Conservation (phyloP, 1,284 basidiomycete species). For the Fomitiporia mediterranea region DNA sequence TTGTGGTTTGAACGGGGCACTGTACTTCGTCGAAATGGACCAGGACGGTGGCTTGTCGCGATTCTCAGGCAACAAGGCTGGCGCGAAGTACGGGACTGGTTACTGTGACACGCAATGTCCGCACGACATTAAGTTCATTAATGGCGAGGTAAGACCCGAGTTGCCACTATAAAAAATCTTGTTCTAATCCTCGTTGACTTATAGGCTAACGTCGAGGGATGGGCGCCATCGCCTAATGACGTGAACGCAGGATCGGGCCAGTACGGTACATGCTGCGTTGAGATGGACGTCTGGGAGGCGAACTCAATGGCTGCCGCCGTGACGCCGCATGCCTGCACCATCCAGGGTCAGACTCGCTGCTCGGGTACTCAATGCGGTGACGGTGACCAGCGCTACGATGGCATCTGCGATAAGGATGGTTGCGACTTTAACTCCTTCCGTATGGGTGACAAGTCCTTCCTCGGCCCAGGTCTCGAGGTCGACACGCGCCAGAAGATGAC, state of each 20-base stretch:
- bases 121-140: constrained; percentile 33
- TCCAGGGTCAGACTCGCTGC: constrained; percentile 38
- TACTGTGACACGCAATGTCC: constrained; percentile 35
- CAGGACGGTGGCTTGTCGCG: constrained; percentile 24
- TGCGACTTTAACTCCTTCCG: constrained; percentile 57
- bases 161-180: background rate
- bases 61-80: constrained; percentile 25
- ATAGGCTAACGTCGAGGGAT: constrained; percentile 44
- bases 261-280: constrained; percentile 47
- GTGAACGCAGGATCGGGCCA: constrained; percentile 42
- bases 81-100: constrained; percentile 30
- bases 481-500: constrained; percentile 44
- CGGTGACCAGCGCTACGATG: constrained; percentile 35
- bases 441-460: constrained; percentile 45
- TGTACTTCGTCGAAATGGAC: constrained; percentile 34
- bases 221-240: constrained; percentile 36
- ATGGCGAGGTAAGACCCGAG: constrained; percentile 31
- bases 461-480: constrained; percentile 41
- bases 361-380: constrained; percentile 36
- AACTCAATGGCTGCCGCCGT: constrained; percentile 44
- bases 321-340: constrained; percentile 45
- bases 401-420: constrained; percentile 47
- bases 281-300: constrained; percentile 58
- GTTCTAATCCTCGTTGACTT: background rate
- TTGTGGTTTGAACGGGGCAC: constrained; percentile 45